These are phyloP conservation scores for Akanthomyces dipterigenus DNA, from an alignment of 2,329 filamentous ascomycete species.

Conservation along the genomic window DNA sequence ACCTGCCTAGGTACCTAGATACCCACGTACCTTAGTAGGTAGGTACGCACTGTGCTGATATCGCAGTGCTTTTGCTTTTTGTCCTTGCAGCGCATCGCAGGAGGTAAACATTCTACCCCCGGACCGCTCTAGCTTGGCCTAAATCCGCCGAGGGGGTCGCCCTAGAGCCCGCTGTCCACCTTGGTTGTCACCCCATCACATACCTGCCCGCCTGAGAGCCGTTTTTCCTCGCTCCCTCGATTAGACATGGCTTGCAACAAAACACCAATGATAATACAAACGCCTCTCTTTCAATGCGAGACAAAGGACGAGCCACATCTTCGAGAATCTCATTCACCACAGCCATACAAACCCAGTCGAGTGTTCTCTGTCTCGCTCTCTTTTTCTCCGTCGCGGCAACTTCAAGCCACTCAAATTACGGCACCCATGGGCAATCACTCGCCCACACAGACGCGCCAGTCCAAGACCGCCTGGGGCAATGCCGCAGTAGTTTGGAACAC, in stretches of 20 bases:
- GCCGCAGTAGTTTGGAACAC: conserved; percentile 3
- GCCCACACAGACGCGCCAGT: background rate
- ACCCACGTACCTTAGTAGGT: background rate
- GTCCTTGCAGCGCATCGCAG: background rate
- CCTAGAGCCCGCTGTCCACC: background rate
- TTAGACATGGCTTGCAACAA: background rate
- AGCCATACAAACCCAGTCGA: background rate
- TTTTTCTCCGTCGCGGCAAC: background rate
- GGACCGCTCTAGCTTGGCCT: background rate
- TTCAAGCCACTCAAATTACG: background rate
- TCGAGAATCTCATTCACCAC: background rate
- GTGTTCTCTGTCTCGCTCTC: background rate
- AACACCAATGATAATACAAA: background rate
- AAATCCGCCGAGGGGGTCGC: no score
- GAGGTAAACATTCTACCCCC: background rate
- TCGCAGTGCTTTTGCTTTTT: background rate
- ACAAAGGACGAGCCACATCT: background rate
- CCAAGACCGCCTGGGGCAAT: background rate
- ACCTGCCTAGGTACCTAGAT: no score
- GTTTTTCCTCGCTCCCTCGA: background rate
- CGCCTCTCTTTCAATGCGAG: background rate
- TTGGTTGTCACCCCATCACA: background rate
- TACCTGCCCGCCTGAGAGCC: background rate
- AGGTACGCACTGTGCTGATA: background rate
- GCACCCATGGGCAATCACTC: background rate